These are phyloP conservation scores for Dactylellina cionopaga DNA, from an alignment of 2,329 filamentous ascomycete species.

Conservation along the genomic window DNA sequence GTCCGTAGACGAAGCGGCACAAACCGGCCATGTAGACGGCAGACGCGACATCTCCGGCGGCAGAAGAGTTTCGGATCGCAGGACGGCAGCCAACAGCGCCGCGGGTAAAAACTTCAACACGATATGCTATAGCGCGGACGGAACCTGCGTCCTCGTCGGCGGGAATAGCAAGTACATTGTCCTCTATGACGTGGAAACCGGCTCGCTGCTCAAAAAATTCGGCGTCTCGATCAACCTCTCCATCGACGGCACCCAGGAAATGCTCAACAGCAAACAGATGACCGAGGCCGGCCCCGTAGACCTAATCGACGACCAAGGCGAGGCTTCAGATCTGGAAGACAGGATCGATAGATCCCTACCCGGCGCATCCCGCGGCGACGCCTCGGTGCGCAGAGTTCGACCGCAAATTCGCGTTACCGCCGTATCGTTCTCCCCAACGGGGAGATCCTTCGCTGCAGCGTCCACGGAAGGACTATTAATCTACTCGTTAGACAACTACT, in stretches of 20 bases:
- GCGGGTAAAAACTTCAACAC: conserved; percentile 90
- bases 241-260: conserved; percentile 93
- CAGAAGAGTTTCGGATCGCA: conserved; percentile 84
- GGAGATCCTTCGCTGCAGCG: conserved; percentile 90
- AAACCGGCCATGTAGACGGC: conserved; percentile 86
- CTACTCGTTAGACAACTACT: conserved; percentile 84
- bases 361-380: conserved; percentile 86
- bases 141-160: conserved; percentile 85
- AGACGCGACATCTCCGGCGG: conserved; percentile 92
- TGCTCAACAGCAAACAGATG: conserved; percentile 89
- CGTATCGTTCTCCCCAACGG: conserved; percentile 87
- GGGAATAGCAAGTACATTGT: conserved; percentile 99
- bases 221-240: conserved; percentile 97
- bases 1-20: conserved; percentile 86
- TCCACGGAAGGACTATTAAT: conserved; percentile 93
- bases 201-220: conserved; percentile 91
- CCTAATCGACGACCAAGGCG: conserved; percentile 86
- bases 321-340: conserved; percentile 88
- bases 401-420: conserved; percentile 86
- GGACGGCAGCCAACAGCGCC: conserved; percentile 88
- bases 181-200: conserved; percentile 91
- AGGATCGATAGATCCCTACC: conserved; percentile 81
- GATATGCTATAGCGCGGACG: conserved; percentile 90
- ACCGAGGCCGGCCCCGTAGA: conserved; percentile 88
- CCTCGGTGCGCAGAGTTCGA: conserved; percentile 77